Percentiles rank a stretch among this genome's conserved stretches.
phyloP scores from a whole-genome alignment of 768 basidiomycete genomes.

The Mrakia blollopis region DNA sequence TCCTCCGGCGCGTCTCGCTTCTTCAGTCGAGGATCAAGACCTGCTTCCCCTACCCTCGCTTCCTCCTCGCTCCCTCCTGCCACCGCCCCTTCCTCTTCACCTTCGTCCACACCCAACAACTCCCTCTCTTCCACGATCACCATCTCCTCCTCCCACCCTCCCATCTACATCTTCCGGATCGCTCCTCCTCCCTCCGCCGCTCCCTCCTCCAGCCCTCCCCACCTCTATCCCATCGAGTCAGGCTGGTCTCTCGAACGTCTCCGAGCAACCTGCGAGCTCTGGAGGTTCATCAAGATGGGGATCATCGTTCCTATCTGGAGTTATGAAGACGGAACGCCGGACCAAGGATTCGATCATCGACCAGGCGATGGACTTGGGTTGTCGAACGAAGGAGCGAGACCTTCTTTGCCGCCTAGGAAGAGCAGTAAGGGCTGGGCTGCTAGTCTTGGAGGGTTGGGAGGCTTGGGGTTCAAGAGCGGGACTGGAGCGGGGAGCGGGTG shows the following conservation, averaged over 20 bases:
- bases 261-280: slow-evolving; percentile 79
- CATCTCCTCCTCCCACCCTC: slow-evolving; percentile 23
- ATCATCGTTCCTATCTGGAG: slow-evolving; percentile 86
- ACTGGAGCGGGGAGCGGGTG: not conserved
- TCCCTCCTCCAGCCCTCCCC: slow-evolving; percentile 24
- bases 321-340: slow-evolving; percentile 52
- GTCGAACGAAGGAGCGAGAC: not conserved
- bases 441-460: slow-evolving; percentile 8
- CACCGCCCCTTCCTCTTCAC: slow-evolving; percentile 33
- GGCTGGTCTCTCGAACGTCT: slow-evolving; percentile 84
- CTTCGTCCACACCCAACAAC: not conserved
- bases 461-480: not conserved
- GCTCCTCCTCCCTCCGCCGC: slow-evolving; percentile 33
- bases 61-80: slow-evolving; percentile 17
- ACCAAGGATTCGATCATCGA: not conserved
- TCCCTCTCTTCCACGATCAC: not conserved
- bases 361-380: not conserved
- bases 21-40: slow-evolving; percentile 40
- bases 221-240: slow-evolving; percentile 63
- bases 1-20: slow-evolving; percentile 15
- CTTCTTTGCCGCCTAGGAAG: slow-evolving; percentile 26
- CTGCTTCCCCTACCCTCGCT: slow-evolving; percentile 38
- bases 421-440: slow-evolving; percentile 31
- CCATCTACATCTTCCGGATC: slow-evolving; percentile 45
- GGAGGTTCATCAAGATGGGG: slow-evolving; percentile 78